These are phyloP conservation scores for Durotheca rogersii DNA, from an alignment of 495 filamentous ascomycete genomes.

Conservation along the genomic window DNA sequence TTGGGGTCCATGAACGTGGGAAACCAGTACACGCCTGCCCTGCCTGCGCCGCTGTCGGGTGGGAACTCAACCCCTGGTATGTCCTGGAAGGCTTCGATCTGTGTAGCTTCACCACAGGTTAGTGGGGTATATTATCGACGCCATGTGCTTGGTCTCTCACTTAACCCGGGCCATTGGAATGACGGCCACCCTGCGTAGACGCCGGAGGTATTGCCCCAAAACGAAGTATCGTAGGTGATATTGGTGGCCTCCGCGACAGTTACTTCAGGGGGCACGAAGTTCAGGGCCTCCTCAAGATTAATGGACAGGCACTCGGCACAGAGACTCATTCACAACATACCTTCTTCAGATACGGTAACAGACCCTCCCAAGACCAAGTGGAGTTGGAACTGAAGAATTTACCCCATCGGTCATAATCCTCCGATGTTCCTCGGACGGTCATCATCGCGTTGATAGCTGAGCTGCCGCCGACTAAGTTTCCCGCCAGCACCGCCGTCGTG, in stretches of 20 bases:
- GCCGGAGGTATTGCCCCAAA: conserved; percentile 45
- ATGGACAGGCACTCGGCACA: background rate
- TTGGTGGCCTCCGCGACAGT: conserved; percentile 38
- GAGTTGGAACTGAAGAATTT: conserved; percentile 39
- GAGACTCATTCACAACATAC: too few relatives aligned
- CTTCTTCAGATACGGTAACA: conserved; percentile 51
- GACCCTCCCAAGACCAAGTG: conserved; percentile 47
- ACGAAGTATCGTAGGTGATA: conserved; percentile 44
- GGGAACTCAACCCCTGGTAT: conserved; percentile 45
- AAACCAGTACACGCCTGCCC: conserved; percentile 47
- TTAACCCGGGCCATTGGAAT: conserved; percentile 44
- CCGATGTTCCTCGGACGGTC: conserved; percentile 41
- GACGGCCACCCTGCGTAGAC: conserved; percentile 47
- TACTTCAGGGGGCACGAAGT: conserved; percentile 41
- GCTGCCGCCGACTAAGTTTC: conserved; percentile 47
- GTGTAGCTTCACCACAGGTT: conserved; percentile 18
- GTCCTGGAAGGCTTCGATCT: conserved; percentile 41
- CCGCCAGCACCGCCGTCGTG: conserved; percentile 33
- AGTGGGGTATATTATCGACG: background rate
- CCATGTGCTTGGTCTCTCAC: background rate
- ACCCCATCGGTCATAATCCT: conserved; percentile 52
- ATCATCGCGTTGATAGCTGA: conserved; percentile 52
- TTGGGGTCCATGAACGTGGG: conserved; percentile 48
- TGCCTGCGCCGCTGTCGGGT: conserved; percentile 42
- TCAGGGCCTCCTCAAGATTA: conserved; percentile 34